Evolutionary conservation across 495 filamentous ascomycete species (phyloP).

Genomic region (Trichoderma virens): DNA sequence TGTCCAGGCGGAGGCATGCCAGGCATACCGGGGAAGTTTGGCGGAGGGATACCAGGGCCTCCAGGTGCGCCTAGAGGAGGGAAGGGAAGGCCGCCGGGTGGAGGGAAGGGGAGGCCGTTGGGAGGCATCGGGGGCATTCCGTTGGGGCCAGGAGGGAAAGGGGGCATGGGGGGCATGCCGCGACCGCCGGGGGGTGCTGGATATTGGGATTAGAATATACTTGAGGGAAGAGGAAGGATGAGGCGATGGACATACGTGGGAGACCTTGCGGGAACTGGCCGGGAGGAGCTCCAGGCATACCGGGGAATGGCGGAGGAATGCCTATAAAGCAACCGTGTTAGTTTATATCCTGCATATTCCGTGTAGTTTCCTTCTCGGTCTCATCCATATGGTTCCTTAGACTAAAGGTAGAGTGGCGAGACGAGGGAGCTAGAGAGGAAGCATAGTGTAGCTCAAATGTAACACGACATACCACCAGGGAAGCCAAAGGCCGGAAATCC

Average conservation of each 20-base stretch:
- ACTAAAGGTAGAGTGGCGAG: not conserved
- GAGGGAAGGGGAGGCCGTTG: conserved; percentile 34
- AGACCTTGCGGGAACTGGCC: conserved; percentile 21
- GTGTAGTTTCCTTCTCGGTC: not conserved
- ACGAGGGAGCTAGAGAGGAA: not conserved
- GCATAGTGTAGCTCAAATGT: not conserved
- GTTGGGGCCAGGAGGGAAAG: conserved; percentile 51
- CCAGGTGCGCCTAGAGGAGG: conserved; percentile 50
- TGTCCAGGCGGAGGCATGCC: conserved; percentile 51
- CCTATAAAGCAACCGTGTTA: not conserved
- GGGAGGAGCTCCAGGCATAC: conserved; percentile 27
- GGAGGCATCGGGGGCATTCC: conserved; percentile 36
- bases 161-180: conserved; percentile 49
- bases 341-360: not conserved
- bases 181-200: conserved; percentile 49
- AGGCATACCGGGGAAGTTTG: conserved; percentile 34
- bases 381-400: not conserved
- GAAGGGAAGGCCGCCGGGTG: conserved; percentile 48
- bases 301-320: conserved; percentile 29
- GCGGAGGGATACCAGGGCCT: conserved; percentile 22
- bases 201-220: conserved; percentile 11
- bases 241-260: conserved; percentile 23
- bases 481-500: conserved; percentile 18
- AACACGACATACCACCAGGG: conserved; percentile 19
- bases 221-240: not conserved